These are phyloP conservation scores for Cordyceps farinosa DNA, from an alignment of 2,329 filamentous ascomycete genomes.

Conservation along the genomic window DNA sequence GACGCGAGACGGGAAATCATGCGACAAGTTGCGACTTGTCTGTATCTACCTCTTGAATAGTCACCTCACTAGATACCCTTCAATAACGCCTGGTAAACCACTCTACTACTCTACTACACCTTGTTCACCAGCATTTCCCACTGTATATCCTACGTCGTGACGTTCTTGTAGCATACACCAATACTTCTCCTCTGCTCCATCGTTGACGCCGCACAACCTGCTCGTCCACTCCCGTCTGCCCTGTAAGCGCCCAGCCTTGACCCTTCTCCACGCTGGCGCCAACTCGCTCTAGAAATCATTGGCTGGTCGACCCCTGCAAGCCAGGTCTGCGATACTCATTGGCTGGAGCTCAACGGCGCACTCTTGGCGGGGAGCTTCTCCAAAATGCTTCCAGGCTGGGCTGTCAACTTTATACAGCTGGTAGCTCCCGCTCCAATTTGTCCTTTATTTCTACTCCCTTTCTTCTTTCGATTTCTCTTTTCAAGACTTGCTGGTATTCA, in stretches of 20 bases:
- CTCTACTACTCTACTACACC: no score
- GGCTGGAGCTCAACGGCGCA: conserved; percentile 1
- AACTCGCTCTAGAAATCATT: not conserved
- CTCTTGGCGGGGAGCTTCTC: conserved; percentile 6
- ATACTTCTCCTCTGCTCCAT: not conserved
- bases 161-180: not conserved
- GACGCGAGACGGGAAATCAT: no score
- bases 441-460: not conserved
- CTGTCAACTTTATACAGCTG: not conserved
- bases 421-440: not conserved
- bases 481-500: not conserved
- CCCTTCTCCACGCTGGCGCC: conserved; percentile 9
- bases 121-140: not conserved
- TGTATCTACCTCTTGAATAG: no score
- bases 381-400: not conserved
- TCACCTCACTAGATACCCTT: no score
- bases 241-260: conserved; percentile 5
- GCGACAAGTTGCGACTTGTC: no score
- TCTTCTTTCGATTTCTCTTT: not conserved
- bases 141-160: not conserved
- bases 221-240: conserved; percentile 3
- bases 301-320: not conserved
- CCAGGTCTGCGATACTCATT: not conserved
- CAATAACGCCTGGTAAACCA: no score
- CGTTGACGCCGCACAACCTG: not conserved